A percentile compares a stretch with the other conserved stretches of the same genome.
Evolutionary conservation across 352 stramenopile genomes (phyloP).

Genomic region (Phytophthora macrochlamydospora): DNA sequence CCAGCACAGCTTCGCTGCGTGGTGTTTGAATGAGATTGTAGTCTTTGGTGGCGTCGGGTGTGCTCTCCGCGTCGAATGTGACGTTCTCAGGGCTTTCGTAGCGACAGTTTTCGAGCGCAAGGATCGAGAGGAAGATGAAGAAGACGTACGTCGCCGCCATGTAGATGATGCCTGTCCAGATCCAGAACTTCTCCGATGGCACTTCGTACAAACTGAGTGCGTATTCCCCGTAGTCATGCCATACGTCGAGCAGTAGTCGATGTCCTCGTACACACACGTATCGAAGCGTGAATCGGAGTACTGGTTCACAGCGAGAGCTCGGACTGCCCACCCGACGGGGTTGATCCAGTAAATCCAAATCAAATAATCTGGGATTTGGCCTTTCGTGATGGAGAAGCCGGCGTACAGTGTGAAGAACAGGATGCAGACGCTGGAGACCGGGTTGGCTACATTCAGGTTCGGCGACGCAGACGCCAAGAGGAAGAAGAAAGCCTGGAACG

Average conservation of each 20-base stretch:
- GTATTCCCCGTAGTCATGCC: conserved; percentile 30
- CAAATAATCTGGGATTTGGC: conserved; percentile 32
- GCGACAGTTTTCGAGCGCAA: conserved; percentile 14
- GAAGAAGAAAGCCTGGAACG: conserved; percentile 36
- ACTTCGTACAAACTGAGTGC: conserved; percentile 33
- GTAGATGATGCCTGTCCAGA: conserved; percentile 29
- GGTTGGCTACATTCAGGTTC: conserved; percentile 10
- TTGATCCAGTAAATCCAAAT: conserved; percentile 55
- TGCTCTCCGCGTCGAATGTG: background rate
- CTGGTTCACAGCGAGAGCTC: conserved; percentile 31
- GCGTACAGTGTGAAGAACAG: conserved; percentile 37
- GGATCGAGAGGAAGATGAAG: conserved; percentile 16
- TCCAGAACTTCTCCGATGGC: conserved; percentile 22
- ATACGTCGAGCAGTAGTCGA: conserved; percentile 34
- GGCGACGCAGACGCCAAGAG: conserved; percentile 25
- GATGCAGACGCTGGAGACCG: conserved; percentile 34
- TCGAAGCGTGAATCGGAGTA: conserved; percentile 23
- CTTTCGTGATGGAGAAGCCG: conserved; percentile 38
- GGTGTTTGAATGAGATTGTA: conserved; percentile 7
- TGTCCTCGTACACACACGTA: conserved; percentile 19
- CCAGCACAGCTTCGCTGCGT: background rate
- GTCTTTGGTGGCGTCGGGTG: background rate
- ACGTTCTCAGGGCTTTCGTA: conserved; percentile 21
- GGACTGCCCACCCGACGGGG: conserved; percentile 41
- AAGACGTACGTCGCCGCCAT: conserved; percentile 21